Evolutionary conservation across 306 rosid species (phyloP), one percentile per base, ranked within the genome.

Genomic region (Vachellia collinsii): DNA sequence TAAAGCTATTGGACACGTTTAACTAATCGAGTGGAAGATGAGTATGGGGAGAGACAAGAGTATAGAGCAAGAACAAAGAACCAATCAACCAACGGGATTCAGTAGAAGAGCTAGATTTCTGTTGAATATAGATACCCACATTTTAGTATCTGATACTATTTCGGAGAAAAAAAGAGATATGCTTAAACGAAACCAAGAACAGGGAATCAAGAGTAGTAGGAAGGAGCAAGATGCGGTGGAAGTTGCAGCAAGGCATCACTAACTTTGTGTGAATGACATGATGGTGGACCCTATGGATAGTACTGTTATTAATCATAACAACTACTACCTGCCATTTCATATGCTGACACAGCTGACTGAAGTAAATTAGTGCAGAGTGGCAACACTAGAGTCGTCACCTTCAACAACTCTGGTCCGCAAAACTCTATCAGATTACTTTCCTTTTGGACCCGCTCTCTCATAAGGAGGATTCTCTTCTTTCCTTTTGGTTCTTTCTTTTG

Each of bases 301-400:
- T 66, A 79, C 71, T 83, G 78, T 70, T 63, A 72, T 41, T 43
- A 68, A 63, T 72, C 16, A 48, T 72, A 78, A 85, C 87, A 82
- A 85, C 87, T 82, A 44, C 85, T 81, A 63, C 79, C 77, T 78
- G 65, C 81, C 79, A n/a, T 20, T 76, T 36, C 59, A 19, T 56
- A 8, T 20, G 29, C 3, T 51, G 39, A 51, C 68, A 68, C 80
- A 44, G 88, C 83, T 82, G 34, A 83, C 22, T 51, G 70, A 46
- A 53, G 58, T 80, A 64, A 67, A 70, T 87, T 47, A 20, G 66
- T 77, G 76, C 58, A 51, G 64, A 68, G 82, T 86, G 77, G 88
- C 83, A 77, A 25, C 74, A 51, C 78, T 29, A 23, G 77, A 72
- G 78, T 74, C 77, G 54, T 47, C 68, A 68, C 77, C 74, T 11